Conservation (phyloP, 805 yeast genomes). For the Metschnikowia chrysomelidarum region DNA sequence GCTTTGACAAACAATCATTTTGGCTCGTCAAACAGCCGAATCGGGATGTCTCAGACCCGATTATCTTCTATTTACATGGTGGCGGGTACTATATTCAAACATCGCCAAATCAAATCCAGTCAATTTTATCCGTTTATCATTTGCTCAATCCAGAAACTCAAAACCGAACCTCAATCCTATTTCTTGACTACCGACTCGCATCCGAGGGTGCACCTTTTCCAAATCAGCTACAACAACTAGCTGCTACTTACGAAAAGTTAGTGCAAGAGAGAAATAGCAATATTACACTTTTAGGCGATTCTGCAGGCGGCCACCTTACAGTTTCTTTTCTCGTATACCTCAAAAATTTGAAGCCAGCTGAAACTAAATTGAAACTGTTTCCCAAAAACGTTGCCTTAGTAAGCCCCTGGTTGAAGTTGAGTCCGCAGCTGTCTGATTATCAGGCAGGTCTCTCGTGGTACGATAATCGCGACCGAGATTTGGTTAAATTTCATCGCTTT, state of each 20-base stretch:
- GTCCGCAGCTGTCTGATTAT: slow-evolving; percentile 21
- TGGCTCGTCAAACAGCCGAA: slow-evolving; percentile 36
- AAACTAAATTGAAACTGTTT: slow-evolving; percentile 15
- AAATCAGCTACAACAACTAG: slow-evolving; percentile 30
- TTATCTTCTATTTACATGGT: slow-evolving; percentile 38
- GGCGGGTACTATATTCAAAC: slow-evolving; percentile 39
- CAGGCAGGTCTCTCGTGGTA: slow-evolving; percentile 32
- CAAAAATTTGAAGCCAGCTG: slow-evolving; percentile 14
- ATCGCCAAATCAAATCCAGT: slow-evolving; percentile 29
- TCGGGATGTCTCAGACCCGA: slow-evolving; percentile 26
- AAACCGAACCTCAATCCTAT: slow-evolving; percentile 24
- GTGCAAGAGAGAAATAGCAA: slow-evolving; percentile 25
- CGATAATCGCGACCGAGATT: slow-evolving; percentile 24
- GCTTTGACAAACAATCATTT: slow-evolving; percentile 27
- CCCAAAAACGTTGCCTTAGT: slow-evolving; percentile 30
- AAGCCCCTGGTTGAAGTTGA: slow-evolving; percentile 40
- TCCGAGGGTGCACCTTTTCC: slow-evolving; percentile 33
- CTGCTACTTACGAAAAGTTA: slow-evolving; percentile 24
- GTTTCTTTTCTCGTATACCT: slow-evolving; percentile 31
- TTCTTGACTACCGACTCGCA: slow-evolving; percentile 33
- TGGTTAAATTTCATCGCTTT: slow-evolving; percentile 15
- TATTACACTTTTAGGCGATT: slow-evolving; percentile 39
- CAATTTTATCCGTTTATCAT: slow-evolving; percentile 27
- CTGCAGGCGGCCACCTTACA: slow-evolving; percentile 42
- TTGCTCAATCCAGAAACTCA: slow-evolving; percentile 26